A percentile compares a stretch with the other conserved stretches of the same genome.
Evolutionary conservation across 495 filamentous ascomycete genomes (phyloP).

Genomic region (Hyaloscypha bicolor): DNA sequence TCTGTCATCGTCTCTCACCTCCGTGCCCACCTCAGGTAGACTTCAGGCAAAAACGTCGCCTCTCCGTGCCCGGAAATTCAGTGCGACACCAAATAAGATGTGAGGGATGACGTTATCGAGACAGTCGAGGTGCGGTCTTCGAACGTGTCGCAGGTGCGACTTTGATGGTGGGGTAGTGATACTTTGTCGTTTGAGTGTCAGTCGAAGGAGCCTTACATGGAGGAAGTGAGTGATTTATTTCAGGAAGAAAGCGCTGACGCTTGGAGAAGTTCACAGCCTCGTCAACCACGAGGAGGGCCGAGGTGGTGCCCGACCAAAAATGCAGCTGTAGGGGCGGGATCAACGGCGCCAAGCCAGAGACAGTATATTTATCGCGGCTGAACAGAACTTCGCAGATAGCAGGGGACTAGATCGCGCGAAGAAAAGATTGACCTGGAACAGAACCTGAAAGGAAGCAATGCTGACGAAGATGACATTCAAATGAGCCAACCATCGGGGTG

Average conservation of each 20-base stretch:
- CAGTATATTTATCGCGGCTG: conserved; percentile 3
- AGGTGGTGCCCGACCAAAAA: neutral
- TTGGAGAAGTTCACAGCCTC: neutral
- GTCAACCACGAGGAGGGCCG: neutral
- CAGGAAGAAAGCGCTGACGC: neutral
- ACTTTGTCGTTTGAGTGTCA: neutral
- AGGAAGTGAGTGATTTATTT: neutral
- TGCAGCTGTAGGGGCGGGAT: neutral
- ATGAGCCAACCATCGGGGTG: neutral
- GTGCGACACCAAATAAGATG: neutral
- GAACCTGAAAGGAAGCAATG: neutral
- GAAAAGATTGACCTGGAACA: neutral
- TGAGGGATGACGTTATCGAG: neutral
- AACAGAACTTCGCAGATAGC: neutral
- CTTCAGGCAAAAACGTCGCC: neutral
- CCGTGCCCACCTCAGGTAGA: neutral
- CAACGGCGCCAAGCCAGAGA: neutral
- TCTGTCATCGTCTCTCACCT: neutral
- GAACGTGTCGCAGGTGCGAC: neutral
- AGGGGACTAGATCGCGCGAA: neutral
- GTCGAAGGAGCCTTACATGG: neutral
- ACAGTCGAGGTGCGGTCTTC: neutral
- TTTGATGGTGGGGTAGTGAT: neutral
- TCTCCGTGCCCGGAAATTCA: neutral
- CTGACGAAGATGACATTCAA: conserved; percentile 4